Evolutionary conservation across 2,329 filamentous ascomycete species (phyloP), one percentile per base, ranked within the genome.

Genomic region (Apiospora sp.): DNA sequence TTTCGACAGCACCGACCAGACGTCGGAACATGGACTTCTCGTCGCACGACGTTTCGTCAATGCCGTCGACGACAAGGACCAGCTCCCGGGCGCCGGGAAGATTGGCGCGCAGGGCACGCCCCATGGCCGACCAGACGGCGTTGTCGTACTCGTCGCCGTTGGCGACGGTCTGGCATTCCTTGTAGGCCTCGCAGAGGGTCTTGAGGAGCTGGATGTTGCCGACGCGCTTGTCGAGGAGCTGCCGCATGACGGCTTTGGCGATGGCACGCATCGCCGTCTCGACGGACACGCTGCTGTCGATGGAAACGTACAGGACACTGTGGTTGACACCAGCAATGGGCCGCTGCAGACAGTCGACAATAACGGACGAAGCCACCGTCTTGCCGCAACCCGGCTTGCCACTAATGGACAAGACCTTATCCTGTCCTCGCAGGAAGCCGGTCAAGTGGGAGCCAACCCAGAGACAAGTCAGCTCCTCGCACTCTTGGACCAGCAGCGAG

Each of bases 331-430:
- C 81, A 13, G 78, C 79, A 46, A 83, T 80, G 4, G 81, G 78
- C 61, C 82, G 78, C 72, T 84, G 82, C 27, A 84, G 76, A 70
- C 80, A 78, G 58, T 84, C 83, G 13, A 81, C 77, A 68, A 84
- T 82, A 12, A 84, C 82, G 0, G 81, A 81, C 8, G 83, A 79
- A 30, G 83, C 70, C 2, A 84, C 79, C 1, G 81, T 81, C 76
- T 83, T 84, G 43, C 83, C 83, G 4, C 81, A 82, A 7, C 82
- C 83, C 12, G 81, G 75, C 67, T 80, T 77, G 27, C 82, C 82
- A 34, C 58, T 72, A 22, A 78, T 73, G 13, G 71, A 70, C 46
- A 77, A 24, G 0, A 68, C 67, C 37, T 76, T 75, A 3, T 75
- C n/a, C 19, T 71, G 37, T 30, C 72, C 70, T 37, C 75, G 74